A percentile compares a stretch with the other conserved stretches of the same genome.
Conservation (phyloP, 2,329 filamentous ascomycete genomes). For the Hortaea werneckii region DNA sequence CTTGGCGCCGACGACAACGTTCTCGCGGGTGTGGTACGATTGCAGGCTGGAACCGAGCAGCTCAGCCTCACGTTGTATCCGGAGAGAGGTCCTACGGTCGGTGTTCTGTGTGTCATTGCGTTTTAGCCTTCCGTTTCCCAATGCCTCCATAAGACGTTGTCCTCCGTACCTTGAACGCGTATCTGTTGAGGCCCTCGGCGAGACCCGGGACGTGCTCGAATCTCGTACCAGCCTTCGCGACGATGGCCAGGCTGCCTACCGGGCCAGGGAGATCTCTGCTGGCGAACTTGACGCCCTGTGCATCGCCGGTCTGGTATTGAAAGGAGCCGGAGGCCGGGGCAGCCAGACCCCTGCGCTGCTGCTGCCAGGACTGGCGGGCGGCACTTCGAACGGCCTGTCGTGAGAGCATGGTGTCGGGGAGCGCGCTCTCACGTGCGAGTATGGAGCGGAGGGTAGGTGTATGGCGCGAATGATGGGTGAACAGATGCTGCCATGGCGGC, state of each 20-base stretch:
- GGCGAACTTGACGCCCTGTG: slow-evolving; percentile 83
- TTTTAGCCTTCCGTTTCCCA: slow-evolving; percentile 9
- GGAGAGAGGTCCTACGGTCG: slow-evolving; percentile 73
- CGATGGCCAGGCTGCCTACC: slow-evolving; percentile 81
- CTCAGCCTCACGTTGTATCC: slow-evolving; percentile 90
- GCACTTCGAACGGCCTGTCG: slow-evolving; percentile 54
- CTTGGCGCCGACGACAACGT: slow-evolving; percentile 81
- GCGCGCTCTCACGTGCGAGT: slow-evolving; percentile 15
- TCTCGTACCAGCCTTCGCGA: slow-evolving; percentile 88
- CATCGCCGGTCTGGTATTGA: slow-evolving; percentile 78
- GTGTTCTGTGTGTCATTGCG: slow-evolving; percentile 54
- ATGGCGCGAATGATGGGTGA: slow-evolving; percentile 5
- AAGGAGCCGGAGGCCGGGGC: slow-evolving; percentile 63
- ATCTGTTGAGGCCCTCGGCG: slow-evolving; percentile 82
- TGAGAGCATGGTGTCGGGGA: slow-evolving; percentile 48
- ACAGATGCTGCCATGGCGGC: not conserved
- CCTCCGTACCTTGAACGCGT: slow-evolving; percentile 80
- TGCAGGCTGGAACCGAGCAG: slow-evolving; percentile 84
- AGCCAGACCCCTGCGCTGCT: slow-evolving; percentile 53
- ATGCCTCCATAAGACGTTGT: not conserved
- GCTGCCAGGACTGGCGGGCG: slow-evolving; percentile 51
- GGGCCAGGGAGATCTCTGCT: slow-evolving; percentile 80
- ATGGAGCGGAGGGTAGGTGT: slow-evolving; percentile 10
- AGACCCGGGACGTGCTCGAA: slow-evolving; percentile 86
- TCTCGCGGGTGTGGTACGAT: slow-evolving; percentile 85